These are phyloP conservation scores for Sutorius eximius DNA, from an alignment of 1,284 basidiomycete species.

Conservation along the genomic window DNA sequence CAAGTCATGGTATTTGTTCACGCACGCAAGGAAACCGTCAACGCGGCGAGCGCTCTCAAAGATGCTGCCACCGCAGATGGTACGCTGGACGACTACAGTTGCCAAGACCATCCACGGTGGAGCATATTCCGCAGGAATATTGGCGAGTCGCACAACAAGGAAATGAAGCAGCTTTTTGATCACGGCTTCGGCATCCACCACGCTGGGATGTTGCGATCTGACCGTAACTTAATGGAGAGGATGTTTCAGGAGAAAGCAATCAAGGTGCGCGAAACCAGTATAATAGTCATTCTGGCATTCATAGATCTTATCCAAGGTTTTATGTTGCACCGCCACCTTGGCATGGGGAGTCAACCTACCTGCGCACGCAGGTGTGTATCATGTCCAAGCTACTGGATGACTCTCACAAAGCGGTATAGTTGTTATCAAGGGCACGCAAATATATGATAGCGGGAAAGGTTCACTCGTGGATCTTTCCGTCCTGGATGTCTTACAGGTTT, in stretches of 20 bases:
- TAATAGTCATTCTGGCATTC: not conserved
- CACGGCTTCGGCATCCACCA: conserved; percentile 97
- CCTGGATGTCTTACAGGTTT: conserved; percentile 95
- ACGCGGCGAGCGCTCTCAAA: conserved; percentile 82
- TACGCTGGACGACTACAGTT: conserved; percentile 75
- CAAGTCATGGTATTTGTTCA: conserved; percentile 99
- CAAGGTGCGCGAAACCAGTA: conserved; percentile 57
- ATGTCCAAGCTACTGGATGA: conserved; percentile 9
- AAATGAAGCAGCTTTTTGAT: conserved; percentile 96
- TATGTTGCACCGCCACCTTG: conserved; percentile 97
- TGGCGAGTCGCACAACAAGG: conserved; percentile 84
- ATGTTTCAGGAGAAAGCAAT: conserved; percentile 92
- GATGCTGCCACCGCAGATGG: conserved; percentile 82
- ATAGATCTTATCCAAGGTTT: conserved; percentile 57
- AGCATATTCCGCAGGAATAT: conserved; percentile 78
- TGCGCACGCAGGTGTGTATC: conserved; percentile 84
- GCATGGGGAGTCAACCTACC: conserved; percentile 99
- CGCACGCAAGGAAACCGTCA: conserved; percentile 97
- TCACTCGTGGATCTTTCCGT: conserved; percentile 93
- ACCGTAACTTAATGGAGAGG: conserved; percentile 94
- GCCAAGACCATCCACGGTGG: conserved; percentile 77
- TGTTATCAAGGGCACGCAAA: conserved; percentile 97
- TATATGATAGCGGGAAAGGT: conserved; percentile 90
- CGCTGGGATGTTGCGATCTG: conserved; percentile 95
- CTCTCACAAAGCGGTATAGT: conserved; percentile 46